Base-by-base conservation (phyloP, 139 green algal genomes). In the Tetraselmis striata region DNA sequence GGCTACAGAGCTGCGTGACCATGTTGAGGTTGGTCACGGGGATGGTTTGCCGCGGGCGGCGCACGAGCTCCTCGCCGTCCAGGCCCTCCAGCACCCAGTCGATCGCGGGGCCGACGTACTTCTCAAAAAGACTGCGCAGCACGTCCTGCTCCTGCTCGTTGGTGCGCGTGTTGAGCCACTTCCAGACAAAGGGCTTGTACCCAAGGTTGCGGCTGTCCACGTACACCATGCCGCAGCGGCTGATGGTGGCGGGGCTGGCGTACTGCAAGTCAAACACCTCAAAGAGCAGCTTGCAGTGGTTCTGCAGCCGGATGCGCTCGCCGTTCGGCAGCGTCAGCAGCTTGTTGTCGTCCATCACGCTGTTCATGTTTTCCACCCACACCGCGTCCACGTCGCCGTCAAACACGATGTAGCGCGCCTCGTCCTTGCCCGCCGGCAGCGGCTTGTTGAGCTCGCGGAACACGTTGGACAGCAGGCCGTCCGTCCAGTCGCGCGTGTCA, bases 331-430 rank as follows among this genome's bases (percentile, higher is more conserved):
- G 89, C 29, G 92, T 95, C 32, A 97, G 88, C 78, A 97, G 89
- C 84, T 93, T 93, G 89, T 97, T 97, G 86, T 97, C 93, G 84
- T 97, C 93, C 93, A 97, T 96, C 2, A 95, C 92, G 31, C 81
- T 90, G 87, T 97, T 97, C 92, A 97, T 95, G 88, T 96, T 95
- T 86, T 97, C 93, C 79, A 97, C 92, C 93, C 93, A 97, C 87
- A 95, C 89, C 24, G 93, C 92, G 77, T 97, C 93, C 45, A 95
- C 92, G 80, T 96, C 92, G 32, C 92, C 93, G 83, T 97, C 93
- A 82, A 97, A 95, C 26, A 97, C 88, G 32, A 97, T 82, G 82
- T 93, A 95, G 26, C 79, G 31, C 22, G 85, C 85, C 83, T 89
- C 81, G 25, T 85, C 90, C 81, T 90, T 91, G 31, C 88, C 91